Evolutionary conservation across 2,329 filamentous ascomycete genomes (phyloP), one percentile per base, ranked within the genome.

Genomic region (Colletotrichum orbiculare): DNA sequence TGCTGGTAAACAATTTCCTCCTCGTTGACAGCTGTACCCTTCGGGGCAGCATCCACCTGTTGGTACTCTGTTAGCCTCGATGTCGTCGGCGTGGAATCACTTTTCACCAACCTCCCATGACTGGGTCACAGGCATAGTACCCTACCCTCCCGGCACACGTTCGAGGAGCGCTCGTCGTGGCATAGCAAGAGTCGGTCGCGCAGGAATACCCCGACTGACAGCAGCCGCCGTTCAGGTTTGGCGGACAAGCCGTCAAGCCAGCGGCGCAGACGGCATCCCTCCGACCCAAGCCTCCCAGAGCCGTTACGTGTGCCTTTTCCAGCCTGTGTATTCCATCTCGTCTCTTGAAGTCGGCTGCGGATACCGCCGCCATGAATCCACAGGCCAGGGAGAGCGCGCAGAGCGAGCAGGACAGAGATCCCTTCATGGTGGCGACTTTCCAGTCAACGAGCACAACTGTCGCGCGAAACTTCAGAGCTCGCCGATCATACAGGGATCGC

Each of bases 181-280:
- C 80, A 69, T 78, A 79, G 64, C 83, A 86, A 41, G 80, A 82
- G 39, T 80, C 75, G 48, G 74, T 76, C 2, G 75, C 82, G 71
- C 85, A 87, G 4, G 75, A 74, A 69, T 85, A 87, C 43, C 77
- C 72, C 5, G 78, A 71, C 1, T 83, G 83, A 63, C 83, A 85
- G 61, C 83, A 85, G 39, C 79, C 81, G 39, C 83, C 83, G 17
- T 73, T 71, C n/a, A 81, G 58, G 9, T 77, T 77, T 4, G 73
- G 69, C 6, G 81, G 73, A 52, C 82, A 84, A 11, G 74, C 67
- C 15, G 70, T 71, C 25, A 73, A 64, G 39, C 70, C 71, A 6
- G 69, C 42, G 9, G 69, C 67, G 50, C 75, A 76, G 33, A 66
- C 64, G 4, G 66, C 67, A 15, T 71, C 70, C 49, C 72, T 64